Percentiles rank a stretch among this genome's conserved stretches.
Evolutionary conservation across 2,329 filamentous ascomycete species (phyloP).

Genomic region (Phialocephala subalpina): DNA sequence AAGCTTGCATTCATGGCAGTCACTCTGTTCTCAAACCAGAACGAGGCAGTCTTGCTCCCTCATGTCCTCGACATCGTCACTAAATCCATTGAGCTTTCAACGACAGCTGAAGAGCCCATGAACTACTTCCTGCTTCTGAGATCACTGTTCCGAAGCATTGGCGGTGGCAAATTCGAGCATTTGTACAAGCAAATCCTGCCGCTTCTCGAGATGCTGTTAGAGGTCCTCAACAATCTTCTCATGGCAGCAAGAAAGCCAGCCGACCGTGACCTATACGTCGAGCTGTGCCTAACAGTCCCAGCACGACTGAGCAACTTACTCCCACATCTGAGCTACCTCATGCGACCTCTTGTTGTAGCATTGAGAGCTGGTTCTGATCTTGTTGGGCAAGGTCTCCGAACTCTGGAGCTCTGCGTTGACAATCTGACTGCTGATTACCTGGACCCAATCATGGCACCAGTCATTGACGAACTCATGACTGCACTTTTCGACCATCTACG

Average conservation of each 20-base stretch:
- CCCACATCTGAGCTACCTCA: constrained; percentile 94
- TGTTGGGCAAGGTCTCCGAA: constrained; percentile 91
- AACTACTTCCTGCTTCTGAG: constrained; percentile 96
- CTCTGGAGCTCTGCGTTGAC: constrained; percentile 94
- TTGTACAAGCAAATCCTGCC: constrained; percentile 98
- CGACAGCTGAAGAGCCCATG: constrained; percentile 95
- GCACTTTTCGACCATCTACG: constrained; percentile 95
- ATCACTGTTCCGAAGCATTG: constrained; percentile 94
- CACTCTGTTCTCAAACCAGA: constrained; percentile 91
- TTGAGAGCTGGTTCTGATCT: constrained; percentile 90
- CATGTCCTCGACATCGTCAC: constrained; percentile 98
- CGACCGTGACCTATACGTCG: constrained; percentile 95
- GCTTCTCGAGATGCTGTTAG: constrained; percentile 94
- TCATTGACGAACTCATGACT: constrained; percentile 98
- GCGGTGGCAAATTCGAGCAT: constrained; percentile 95
- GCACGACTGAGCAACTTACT: constrained; percentile 93
- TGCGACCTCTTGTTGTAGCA: constrained; percentile 97
- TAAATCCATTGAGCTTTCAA: constrained; percentile 94
- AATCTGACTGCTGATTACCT: constrained; percentile 98
- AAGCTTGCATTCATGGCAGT: constrained; percentile 99
- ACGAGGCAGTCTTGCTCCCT: constrained; percentile 93
- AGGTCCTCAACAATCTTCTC: constrained; percentile 94
- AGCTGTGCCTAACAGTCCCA: constrained; percentile 94
- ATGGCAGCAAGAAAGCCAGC: constrained; percentile 88
- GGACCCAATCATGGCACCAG: constrained; percentile 98